These are phyloP conservation scores for Xylaria longipes DNA, from an alignment of 495 filamentous ascomycete genomes.

Conservation along the genomic window DNA sequence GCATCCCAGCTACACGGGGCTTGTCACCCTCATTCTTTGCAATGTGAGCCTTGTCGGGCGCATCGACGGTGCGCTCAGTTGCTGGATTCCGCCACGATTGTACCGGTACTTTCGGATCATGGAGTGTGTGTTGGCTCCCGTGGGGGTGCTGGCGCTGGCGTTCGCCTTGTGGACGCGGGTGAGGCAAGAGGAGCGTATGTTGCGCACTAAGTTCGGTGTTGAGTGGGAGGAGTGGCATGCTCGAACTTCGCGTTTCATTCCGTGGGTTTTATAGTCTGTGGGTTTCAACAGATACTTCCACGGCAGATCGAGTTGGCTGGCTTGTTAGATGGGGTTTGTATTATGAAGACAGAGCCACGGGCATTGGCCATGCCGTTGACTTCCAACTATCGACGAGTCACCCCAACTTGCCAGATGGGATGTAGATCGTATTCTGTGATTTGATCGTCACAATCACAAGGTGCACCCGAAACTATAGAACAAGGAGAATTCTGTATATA, in stretches of 20 bases:
- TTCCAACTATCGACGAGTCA: no score
- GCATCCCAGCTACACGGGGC: constrained; percentile 56
- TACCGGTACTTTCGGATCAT: constrained; percentile 29
- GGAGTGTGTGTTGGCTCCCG: constrained; percentile 14
- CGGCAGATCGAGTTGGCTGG: neutral
- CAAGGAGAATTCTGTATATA: no score
- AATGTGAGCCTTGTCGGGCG: neutral
- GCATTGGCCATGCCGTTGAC: no score
- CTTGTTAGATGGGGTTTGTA: no score
- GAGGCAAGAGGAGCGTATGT: constrained; percentile 53
- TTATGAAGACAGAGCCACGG: no score
- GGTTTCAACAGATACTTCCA: neutral
- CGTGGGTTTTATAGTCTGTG: constrained; percentile 30
- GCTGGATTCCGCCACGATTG: constrained; percentile 43
- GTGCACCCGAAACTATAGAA: no score
- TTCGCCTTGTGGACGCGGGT: constrained; percentile 32
- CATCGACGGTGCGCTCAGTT: constrained; percentile 34
- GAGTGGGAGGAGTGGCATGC: constrained; percentile 55
- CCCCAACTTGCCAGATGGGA: no score
- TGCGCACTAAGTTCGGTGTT: constrained; percentile 46
- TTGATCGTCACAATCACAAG: no score
- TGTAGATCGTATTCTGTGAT: no score
- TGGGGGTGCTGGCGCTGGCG: constrained; percentile 16
- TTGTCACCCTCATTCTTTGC: constrained; percentile 24
- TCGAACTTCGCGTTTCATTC: constrained; percentile 40